Percentiles rank a stretch among this genome's conserved stretches.
Conservation (phyloP, 495 filamentous ascomycete species). For the Penicillium malachiteum region DNA sequence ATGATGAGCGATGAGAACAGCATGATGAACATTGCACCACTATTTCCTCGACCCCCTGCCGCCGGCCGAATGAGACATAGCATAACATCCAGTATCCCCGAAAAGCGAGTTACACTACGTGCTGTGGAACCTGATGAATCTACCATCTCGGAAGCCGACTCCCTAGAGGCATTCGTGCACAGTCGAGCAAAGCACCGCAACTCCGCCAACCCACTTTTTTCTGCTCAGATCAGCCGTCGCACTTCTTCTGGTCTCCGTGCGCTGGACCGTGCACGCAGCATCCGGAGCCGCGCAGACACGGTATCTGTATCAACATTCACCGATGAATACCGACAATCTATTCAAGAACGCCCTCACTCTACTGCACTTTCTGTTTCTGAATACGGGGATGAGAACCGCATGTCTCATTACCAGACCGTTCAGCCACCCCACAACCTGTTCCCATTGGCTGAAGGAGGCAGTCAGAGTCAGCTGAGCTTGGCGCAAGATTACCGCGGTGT, state of each 20-base stretch:
- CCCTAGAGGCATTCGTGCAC: constrained; percentile 47
- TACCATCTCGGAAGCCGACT: constrained; percentile 42
- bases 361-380: constrained; percentile 40
- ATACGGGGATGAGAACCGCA: constrained; percentile 40
- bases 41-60: constrained; percentile 41
- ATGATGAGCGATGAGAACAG: constrained; percentile 41
- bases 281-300: constrained; percentile 40
- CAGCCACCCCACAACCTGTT: constrained; percentile 23
- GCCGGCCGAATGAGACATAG: constrained; percentile 29
- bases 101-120: constrained; percentile 36
- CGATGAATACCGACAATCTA: constrained; percentile 36
- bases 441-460: constrained; percentile 26
- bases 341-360: constrained; percentile 39
- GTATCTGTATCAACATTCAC: constrained; percentile 35
- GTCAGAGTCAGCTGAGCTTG: constrained; percentile 39
- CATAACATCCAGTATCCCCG: constrained; percentile 28
- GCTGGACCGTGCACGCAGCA: constrained; percentile 37
- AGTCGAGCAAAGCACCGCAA: constrained; percentile 44
- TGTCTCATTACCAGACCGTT: constrained; percentile 27
- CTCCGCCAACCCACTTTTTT: constrained; percentile 45
- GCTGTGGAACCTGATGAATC: constrained; percentile 37
- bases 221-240: constrained; percentile 37
- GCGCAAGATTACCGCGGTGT: constrained; percentile 43
- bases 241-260: constrained; percentile 37
- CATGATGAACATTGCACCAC: constrained; percentile 34